A percentile compares a stretch with the other conserved stretches of the same genome.
These are phyloP conservation scores for Penicillium desertorum DNA, from an alignment of 495 filamentous ascomycete genomes.

Conservation along the genomic window DNA sequence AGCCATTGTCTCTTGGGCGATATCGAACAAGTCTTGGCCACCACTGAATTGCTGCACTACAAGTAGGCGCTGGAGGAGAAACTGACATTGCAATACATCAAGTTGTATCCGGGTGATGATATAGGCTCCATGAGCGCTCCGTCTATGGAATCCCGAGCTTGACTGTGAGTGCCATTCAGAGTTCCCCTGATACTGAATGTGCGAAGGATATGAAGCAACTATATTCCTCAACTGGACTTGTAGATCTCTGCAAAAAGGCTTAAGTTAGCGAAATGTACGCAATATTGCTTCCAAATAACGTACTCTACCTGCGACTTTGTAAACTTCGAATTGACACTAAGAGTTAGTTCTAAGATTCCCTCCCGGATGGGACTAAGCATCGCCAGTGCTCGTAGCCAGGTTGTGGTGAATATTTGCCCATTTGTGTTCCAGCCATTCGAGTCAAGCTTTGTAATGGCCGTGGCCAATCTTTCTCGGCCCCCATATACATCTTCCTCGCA, in stretches of 20 bases:
- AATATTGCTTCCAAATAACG: not conserved
- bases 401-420: not conserved
- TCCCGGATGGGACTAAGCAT: not conserved
- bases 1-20: not conserved
- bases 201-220: not conserved
- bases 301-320: not conserved
- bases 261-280: not conserved
- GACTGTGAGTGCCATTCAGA: not conserved
- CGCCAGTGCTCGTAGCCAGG: not conserved
- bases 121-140: not conserved
- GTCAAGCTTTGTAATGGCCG: not conserved
- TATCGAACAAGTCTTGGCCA: conserved; percentile 3
- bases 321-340: not conserved
- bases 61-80: not conserved
- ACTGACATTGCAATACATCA: not conserved
- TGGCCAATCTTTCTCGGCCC: not conserved
- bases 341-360: not conserved
- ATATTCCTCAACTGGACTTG: not conserved
- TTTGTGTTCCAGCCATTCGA: not conserved
- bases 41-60: not conserved
- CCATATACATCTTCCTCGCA: not conserved
- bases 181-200: not conserved
- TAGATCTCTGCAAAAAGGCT: not conserved
- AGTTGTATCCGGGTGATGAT: not conserved
- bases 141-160: not conserved